Conservation (phyloP, 2,329 filamentous ascomycete genomes). For the Botrytis hyacinthi region DNA sequence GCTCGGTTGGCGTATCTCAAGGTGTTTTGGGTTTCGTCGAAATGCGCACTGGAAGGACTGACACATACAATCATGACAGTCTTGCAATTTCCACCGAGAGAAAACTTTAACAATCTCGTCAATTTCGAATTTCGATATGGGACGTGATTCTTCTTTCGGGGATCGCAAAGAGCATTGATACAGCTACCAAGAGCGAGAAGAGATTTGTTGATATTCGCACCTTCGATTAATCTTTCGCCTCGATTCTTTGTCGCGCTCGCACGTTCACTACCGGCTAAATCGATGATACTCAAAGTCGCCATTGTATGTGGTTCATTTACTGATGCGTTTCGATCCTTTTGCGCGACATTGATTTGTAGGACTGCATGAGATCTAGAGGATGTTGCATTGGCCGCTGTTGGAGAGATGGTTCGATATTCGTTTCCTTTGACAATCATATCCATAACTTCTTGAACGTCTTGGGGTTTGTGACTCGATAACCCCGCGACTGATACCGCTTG, state of each 20-base stretch:
- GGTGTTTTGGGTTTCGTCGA: slow-evolving; percentile 97
- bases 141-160: slow-evolving; percentile 86
- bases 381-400: slow-evolving; percentile 94
- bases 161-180: slow-evolving; percentile 96
- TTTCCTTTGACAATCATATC: slow-evolving; percentile 98
- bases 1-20: slow-evolving; percentile 94
- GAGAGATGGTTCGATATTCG: slow-evolving; percentile 90
- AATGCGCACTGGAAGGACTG: slow-evolving; percentile 93
- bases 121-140: slow-evolving; percentile 98
- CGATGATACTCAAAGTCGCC: slow-evolving; percentile 97
- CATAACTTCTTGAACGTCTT: slow-evolving; percentile 95
- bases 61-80: slow-evolving; percentile 99
- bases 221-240: slow-evolving; percentile 85
- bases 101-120: slow-evolving; percentile 93
- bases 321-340: slow-evolving; percentile 89
- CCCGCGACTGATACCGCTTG: slow-evolving; percentile 89
- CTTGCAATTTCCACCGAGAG: slow-evolving; percentile 94
- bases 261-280: slow-evolving; percentile 91
- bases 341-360: slow-evolving; percentile 91
- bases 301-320: slow-evolving; percentile 96
- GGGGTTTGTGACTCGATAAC: slow-evolving; percentile 85
- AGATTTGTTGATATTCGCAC: slow-evolving; percentile 99
- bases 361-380: slow-evolving; percentile 97
- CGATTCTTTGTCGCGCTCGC: slow-evolving; percentile 96
- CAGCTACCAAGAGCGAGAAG: slow-evolving; percentile 91